A percentile compares a stretch with the other conserved stretches of the same genome.
These are phyloP conservation scores for Kodamaea laetipori DNA, from an alignment of 805 yeast genomes.

Conservation along the genomic window DNA sequence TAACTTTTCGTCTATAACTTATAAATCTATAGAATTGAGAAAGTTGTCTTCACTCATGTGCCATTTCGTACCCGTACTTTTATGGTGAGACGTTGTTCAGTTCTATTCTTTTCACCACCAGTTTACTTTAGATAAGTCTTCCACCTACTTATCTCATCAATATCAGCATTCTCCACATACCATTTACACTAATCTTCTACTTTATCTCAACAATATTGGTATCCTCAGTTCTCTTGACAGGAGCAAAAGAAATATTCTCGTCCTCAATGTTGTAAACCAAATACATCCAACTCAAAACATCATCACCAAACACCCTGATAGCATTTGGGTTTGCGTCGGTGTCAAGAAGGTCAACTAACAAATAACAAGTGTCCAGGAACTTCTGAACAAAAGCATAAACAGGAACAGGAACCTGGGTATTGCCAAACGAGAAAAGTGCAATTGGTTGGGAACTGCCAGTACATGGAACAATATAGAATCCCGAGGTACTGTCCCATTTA, in stretches of 20 bases:
- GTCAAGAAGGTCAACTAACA: constrained; percentile 8
- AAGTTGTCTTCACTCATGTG: too few species aligned
- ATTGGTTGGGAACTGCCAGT: constrained; percentile 2
- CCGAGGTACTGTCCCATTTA: constrained; percentile 9
- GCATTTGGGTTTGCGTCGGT: constrained; percentile 3
- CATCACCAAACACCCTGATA: constrained; percentile 54
- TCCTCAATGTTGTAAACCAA: constrained; percentile 64
- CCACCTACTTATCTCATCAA: too few species aligned
- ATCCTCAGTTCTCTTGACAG: constrained; percentile 25
- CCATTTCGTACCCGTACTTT: too few species aligned
- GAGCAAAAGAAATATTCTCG: constrained; percentile 50
- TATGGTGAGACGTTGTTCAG: too few species aligned
- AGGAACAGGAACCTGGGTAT: constrained; percentile 10
- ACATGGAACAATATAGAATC: constrained; percentile 13
- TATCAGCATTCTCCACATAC: too few species aligned
- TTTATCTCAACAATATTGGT: constrained; percentile 33
- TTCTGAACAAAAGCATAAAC: constrained; percentile 9
- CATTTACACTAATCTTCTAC: background rate
- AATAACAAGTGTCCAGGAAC: constrained; percentile 12
- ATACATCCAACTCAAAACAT: constrained; percentile 61
- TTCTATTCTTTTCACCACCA: too few species aligned
- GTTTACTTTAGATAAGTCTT: too few species aligned
- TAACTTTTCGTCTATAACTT: too few species aligned
- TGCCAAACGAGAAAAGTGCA: constrained; percentile 10
- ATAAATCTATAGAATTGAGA: too few species aligned